Conservation (phyloP, 192 early-diverging fungal species). For the Coemansia sp. region DNA sequence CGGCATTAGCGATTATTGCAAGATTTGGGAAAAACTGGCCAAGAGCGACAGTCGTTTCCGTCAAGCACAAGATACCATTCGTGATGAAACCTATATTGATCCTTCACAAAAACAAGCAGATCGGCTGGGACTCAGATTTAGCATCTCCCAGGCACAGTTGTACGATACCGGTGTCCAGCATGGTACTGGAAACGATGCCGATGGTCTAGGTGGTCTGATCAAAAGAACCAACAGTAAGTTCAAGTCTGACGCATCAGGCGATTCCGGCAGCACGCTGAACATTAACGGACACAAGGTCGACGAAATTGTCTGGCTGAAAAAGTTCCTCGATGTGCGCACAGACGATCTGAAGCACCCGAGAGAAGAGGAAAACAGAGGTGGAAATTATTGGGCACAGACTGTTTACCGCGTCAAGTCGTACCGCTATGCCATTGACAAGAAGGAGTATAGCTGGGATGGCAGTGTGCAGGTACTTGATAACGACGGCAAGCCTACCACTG, state of each 20-base stretch:
- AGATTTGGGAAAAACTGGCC: conserved; percentile 49
- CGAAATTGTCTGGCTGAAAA: conserved; percentile 49
- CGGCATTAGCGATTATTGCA: conserved; percentile 49
- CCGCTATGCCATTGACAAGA: conserved; percentile 28
- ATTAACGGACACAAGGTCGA: conserved; percentile 38
- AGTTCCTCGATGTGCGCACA: conserved; percentile 49
- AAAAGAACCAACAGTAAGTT: conserved; percentile 25
- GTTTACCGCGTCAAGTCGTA: conserved; percentile 55
- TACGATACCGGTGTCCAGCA: conserved; percentile 59
- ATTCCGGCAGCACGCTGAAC: conserved; percentile 39
- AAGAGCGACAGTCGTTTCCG: conserved; percentile 46
- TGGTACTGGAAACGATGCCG: conserved; percentile 39
- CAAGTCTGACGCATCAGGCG: conserved; percentile 13
- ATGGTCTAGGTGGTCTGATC: conserved; percentile 37
- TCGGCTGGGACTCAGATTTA: conserved; percentile 28
- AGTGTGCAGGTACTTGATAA: conserved; percentile 51
- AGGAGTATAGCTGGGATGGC: conserved; percentile 26
- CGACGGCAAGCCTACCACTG: conserved; percentile 33
- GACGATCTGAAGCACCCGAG: conserved; percentile 46
- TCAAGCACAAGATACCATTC: conserved; percentile 36
- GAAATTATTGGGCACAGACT: conserved; percentile 48
- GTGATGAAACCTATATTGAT: conserved; percentile 45
- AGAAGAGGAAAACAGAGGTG: conserved; percentile 30
- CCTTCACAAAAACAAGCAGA: conserved; percentile 40
- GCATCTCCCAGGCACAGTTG: conserved; percentile 46